A percentile compares a stretch with the other conserved stretches of the same genome.
Evolutionary conservation across 2,329 filamentous ascomycete species (phyloP).

Genomic region (Grosmannia huntii): DNA sequence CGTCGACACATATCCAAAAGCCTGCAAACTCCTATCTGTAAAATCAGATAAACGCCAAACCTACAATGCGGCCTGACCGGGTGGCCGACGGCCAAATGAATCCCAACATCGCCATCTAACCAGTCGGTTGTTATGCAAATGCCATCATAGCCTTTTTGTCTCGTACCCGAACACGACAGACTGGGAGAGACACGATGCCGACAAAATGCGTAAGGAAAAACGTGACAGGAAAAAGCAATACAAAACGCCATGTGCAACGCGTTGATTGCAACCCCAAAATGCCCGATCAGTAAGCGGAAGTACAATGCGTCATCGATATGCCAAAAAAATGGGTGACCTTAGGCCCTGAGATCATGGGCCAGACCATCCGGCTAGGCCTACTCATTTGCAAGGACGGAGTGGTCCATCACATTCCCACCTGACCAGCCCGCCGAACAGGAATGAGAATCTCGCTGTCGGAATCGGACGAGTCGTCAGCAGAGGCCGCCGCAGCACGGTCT

Average conservation of each 20-base stretch:
- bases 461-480: constrained; percentile 38
- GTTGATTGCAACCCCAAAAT: not conserved
- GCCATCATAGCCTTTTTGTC: not conserved
- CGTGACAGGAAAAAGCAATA: not conserved
- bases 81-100: not conserved
- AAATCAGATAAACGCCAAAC: not conserved
- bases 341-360: not conserved
- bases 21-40: not conserved
- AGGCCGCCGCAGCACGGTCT: constrained; percentile 33
- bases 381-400: not conserved
- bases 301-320: not conserved
- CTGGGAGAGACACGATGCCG: not conserved
- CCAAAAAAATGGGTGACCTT: not conserved
- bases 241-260: not conserved
- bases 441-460: constrained; percentile 46
- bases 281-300: not conserved
- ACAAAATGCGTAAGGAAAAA: not conserved
- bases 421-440: constrained; percentile 17
- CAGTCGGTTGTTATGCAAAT: constrained; percentile 1
- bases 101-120: not conserved
- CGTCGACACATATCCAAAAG: not conserved
- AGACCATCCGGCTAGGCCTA: not conserved
- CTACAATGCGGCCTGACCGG: constrained; percentile 1
- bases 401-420: constrained; percentile 2
- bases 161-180: not conserved